Evolutionary conservation across 495 filamentous ascomycete species (phyloP), one percentile per base, ranked within the genome.

Genomic region (Talaromyces wortmannii): DNA sequence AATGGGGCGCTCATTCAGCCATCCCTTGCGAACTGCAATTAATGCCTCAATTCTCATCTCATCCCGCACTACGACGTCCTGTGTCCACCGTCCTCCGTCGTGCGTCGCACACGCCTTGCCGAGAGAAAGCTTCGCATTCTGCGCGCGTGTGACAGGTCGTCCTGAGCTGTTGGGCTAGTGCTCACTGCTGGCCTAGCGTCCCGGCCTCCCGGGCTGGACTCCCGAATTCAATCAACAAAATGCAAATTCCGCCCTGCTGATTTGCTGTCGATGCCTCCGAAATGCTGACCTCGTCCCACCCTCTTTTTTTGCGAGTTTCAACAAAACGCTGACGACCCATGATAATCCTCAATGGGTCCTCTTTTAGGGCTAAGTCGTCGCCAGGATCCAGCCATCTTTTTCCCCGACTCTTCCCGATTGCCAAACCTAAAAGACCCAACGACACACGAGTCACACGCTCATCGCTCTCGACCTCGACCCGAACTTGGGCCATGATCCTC

Each of bases 381-480:
- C 36, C 36, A 40, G 36, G 8, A 40, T 13, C 36, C 36, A 13
- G 13, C 36, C 36, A 8, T 13, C 36, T 2, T 40, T 40, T 40
- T 44, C 45, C 55, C 55, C 55, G 55, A 57, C 31, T 57, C 48
- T 57, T 57, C 49, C 55, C 55, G 55, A 57, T 48, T 15, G 31
- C 42, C 13, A 53, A 46, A 46, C 42, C 7, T 17, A 53, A 3
- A 31, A 42, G 29, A 5, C 43, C 52, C 10, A 45, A 42, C 52
- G 43, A 45, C 16, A 31, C 40, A 45, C 36, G 52, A 29, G 52
- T 51, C 11, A 23, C 18, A 51, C 29, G 31, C 16, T 3, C 11
- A 29, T 29, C 46, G n/a, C n/a, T 23, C 23, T 23, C 23, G 23
- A 23, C 23, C 23, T 23, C 23, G 23, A 23, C 23, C 23, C 23